Percentiles rank a stretch among this genome's conserved stretches.
Evolutionary conservation across 169 alveolate species (phyloP).

Genomic region (Ichthyophthirius multifiliis): DNA sequence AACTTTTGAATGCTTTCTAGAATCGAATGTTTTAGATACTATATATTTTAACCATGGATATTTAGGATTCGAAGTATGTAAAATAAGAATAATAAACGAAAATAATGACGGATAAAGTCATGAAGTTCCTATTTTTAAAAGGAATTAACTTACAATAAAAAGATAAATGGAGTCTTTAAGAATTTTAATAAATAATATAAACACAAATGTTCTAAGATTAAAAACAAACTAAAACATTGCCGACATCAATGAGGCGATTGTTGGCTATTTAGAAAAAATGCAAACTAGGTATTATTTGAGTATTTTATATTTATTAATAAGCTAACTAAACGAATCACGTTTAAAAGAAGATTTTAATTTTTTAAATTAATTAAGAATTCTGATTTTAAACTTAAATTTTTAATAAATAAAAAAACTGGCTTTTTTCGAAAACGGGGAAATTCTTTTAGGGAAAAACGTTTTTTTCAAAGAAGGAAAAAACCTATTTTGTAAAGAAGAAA

Average conservation of each 20-base stretch:
- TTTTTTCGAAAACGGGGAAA: not conserved
- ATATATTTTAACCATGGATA: not conserved
- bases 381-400: not conserved
- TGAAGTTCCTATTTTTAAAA: no score
- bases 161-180: slow-evolving; percentile 3
- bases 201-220: not conserved
- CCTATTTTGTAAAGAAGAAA: no score
- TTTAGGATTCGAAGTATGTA: not conserved
- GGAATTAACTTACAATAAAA: slow-evolving; percentile 4
- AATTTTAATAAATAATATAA: not conserved
- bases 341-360: slow-evolving; percentile 5
- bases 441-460: not conserved
- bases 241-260: slow-evolving; percentile 1
- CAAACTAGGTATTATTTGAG: not conserved
- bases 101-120: no score
- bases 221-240: not conserved
- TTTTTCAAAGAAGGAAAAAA: no score
- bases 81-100: not conserved
- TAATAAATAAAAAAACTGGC: not conserved
- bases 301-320: not conserved
- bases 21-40: not conserved
- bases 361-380: not conserved
- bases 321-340: not conserved
- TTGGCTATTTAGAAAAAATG: slow-evolving; percentile 5
- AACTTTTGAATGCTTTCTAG: not conserved